phyloP scores from a whole-genome alignment of 768 basidiomycete genomes.

The Leccinum obscurum region DNA sequence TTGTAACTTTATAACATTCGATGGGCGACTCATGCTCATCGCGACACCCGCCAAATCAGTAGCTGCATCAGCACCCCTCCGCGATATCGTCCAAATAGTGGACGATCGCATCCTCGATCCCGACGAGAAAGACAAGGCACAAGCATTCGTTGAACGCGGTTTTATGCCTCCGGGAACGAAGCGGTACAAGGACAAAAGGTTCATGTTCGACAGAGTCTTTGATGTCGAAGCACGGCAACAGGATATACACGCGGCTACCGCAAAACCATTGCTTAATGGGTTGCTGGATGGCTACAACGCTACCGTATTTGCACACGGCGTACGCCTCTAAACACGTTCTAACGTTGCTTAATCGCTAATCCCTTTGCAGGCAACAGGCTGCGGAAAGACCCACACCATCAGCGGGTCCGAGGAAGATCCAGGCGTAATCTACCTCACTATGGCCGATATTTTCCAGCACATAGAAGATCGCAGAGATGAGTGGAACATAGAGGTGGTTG shows the following conservation, averaged over 20 bases:
- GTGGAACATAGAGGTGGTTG: conserved; percentile 81
- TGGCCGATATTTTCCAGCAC: conserved; percentile 93
- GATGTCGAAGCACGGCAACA: conserved; percentile 76
- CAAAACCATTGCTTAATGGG: conserved; percentile 80
- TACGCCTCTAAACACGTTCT: conserved; percentile 42
- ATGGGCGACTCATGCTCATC: conserved; percentile 28
- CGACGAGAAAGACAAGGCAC: conserved; percentile 80
- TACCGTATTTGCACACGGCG: conserved; percentile 98
- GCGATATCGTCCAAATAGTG: conserved; percentile 82
- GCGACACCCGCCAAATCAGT: conserved; percentile 60
- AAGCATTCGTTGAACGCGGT: conserved; percentile 80
- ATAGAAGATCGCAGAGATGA: conserved; percentile 88
- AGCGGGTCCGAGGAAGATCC: conserved; percentile 87
- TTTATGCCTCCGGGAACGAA: conserved; percentile 86
- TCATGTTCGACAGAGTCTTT: conserved; percentile 96
- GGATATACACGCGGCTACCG: conserved; percentile 85
- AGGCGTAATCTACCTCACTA: conserved; percentile 94
- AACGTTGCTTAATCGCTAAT: conserved; percentile 12
- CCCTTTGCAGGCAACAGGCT: conserved; percentile 88
- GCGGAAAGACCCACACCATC: conserved; percentile 99
- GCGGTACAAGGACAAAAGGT: conserved; percentile 94
- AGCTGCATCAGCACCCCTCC: conserved; percentile 55
- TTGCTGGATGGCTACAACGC: conserved; percentile 94
- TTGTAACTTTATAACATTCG: too few species aligned
- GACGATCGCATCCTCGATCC: conserved; percentile 97